These are phyloP conservation scores for Blastobotrys malaysiensis DNA, from an alignment of 1,139 yeast species.

Conservation along the genomic window DNA sequence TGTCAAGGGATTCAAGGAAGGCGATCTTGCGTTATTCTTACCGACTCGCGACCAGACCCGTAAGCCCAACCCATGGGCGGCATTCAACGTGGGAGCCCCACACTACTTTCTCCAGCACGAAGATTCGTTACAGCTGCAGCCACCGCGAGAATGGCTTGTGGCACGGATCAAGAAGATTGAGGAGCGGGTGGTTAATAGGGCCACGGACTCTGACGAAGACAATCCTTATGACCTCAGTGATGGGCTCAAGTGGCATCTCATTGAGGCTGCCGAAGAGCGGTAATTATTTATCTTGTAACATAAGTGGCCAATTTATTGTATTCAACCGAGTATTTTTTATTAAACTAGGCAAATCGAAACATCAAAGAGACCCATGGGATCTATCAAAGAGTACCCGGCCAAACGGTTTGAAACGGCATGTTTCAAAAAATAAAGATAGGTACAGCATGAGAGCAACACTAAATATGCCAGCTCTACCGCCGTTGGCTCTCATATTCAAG, in stretches of 20 bases:
- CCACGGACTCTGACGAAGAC: constrained; percentile 24
- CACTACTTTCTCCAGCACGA: constrained; percentile 57
- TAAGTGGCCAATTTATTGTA: constrained; percentile 6
- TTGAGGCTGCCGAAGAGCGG: constrained; percentile 25
- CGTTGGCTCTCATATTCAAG: no score
- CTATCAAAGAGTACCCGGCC: no score
- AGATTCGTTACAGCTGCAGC: constrained; percentile 32
- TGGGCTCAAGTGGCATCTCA: constrained; percentile 36
- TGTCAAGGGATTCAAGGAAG: constrained; percentile 53
- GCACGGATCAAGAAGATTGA: constrained; percentile 52
- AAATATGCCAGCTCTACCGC: no score
- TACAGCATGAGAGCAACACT: no score
- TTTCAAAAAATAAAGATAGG: no score
- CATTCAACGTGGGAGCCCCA: constrained; percentile 76
- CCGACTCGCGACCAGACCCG: constrained; percentile 57
- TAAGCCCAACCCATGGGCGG: constrained; percentile 70
- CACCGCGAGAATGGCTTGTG: constrained; percentile 61
- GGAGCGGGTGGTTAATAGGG: constrained; percentile 36
- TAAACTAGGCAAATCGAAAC: no score
- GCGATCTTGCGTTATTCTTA: constrained; percentile 75
- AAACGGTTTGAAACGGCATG: no score
- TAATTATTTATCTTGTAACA: neutral
- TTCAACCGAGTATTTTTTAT: no score
- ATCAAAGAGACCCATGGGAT: no score
- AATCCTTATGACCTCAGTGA: constrained; percentile 49